Percentiles rank a stretch among this genome's conserved stretches.
Conservation (phyloP, 1,284 basidiomycete genomes). For the Cronartium ribicola region DNA sequence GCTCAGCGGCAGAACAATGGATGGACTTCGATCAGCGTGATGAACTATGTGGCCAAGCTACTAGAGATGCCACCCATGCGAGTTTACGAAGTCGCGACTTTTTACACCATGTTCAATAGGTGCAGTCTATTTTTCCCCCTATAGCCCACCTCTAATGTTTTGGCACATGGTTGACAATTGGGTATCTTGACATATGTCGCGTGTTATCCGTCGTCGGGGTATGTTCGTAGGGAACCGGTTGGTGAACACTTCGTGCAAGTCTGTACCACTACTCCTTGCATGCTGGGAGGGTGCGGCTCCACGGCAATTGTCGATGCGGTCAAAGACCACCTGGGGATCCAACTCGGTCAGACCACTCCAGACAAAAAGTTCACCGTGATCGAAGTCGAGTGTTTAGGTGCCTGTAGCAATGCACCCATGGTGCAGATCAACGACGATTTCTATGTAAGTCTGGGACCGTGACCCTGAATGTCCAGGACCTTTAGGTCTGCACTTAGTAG, state of each 20-base stretch:
- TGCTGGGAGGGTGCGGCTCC: constrained; percentile 79
- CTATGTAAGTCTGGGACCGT: constrained; percentile 62
- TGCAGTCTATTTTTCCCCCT: background rate
- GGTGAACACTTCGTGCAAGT: constrained; percentile 93
- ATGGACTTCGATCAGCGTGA: constrained; percentile 97
- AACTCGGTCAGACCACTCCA: constrained; percentile 83
- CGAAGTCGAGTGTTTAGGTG: constrained; percentile 97
- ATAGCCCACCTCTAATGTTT: background rate
- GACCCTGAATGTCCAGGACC: constrained; percentile 4
- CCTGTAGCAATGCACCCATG: constrained; percentile 99
- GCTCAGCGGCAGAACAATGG: constrained; percentile 96
- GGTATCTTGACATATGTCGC: background rate
- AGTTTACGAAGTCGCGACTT: constrained; percentile 98
- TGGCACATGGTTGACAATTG: background rate
- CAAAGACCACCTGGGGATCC: constrained; percentile 68
- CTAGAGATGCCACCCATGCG: constrained; percentile 97
- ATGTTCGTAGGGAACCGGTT: constrained; percentile 73
- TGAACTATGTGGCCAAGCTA: constrained; percentile 79
- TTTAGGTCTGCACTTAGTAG: background rate
- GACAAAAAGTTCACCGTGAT: constrained; percentile 96
- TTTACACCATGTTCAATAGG: constrained; percentile 97
- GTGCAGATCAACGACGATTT: constrained; percentile 93
- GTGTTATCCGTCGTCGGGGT: background rate
- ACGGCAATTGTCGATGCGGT: constrained; percentile 83
- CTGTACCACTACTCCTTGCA: constrained; percentile 98